These are phyloP conservation scores for Vanrija humicola DNA, from an alignment of 1,284 basidiomycete genomes.

Conservation along the genomic window DNA sequence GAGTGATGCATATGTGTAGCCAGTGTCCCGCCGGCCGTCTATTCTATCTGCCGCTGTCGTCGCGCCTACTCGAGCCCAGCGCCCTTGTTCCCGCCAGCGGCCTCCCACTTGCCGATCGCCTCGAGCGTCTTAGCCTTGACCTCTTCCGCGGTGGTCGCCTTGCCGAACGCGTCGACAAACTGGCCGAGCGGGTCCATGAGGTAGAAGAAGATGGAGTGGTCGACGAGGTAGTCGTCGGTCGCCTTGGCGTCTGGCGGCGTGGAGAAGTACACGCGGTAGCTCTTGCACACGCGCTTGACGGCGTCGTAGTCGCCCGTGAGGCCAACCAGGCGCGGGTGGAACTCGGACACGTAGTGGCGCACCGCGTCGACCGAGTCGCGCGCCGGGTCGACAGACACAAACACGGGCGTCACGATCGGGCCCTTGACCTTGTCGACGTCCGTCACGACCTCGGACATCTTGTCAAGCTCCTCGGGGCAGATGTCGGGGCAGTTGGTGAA, in stretches of 20 bases:
- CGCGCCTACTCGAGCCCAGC: slow-evolving; percentile 26
- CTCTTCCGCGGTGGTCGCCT: slow-evolving; percentile 67
- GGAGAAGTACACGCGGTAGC: slow-evolving; percentile 97
- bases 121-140: slow-evolving; percentile 57
- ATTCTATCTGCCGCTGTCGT: not conserved
- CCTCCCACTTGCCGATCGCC: slow-evolving; percentile 55
- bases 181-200: slow-evolving; percentile 93
- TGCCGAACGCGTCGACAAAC: slow-evolving; percentile 97
- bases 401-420: slow-evolving; percentile 69
- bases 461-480: slow-evolving; percentile 96
- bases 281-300: slow-evolving; percentile 85
- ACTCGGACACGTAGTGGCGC: slow-evolving; percentile 62
- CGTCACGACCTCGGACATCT: slow-evolving; percentile 80
- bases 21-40: not conserved
- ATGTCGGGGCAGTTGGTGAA: slow-evolving; percentile 99
- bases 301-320: slow-evolving; percentile 82
- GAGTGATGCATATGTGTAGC: not conserved
- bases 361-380: slow-evolving; percentile 68
- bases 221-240: slow-evolving; percentile 86
- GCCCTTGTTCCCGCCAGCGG: slow-evolving; percentile 43
- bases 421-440: slow-evolving; percentile 63
- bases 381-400: slow-evolving; percentile 94
- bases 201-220: slow-evolving; percentile 93
- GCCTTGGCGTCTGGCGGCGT: slow-evolving; percentile 79
- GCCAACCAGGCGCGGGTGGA: slow-evolving; percentile 86